These are phyloP conservation scores for Metschnikowia cubensis DNA, from an alignment of 805 yeast species.

Conservation along the genomic window DNA sequence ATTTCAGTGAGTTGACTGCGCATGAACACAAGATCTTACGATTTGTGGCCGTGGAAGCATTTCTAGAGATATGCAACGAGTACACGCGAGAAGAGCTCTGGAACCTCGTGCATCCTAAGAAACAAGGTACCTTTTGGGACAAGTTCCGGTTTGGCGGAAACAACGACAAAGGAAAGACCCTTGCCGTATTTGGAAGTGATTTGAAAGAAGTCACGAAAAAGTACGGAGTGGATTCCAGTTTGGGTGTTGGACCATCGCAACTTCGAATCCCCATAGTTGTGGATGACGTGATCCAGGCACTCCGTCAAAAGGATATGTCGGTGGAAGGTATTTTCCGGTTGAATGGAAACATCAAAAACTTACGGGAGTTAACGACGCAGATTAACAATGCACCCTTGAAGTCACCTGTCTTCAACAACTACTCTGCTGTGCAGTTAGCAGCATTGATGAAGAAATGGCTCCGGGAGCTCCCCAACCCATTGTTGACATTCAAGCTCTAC, in stretches of 20 bases:
- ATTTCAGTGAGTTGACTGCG: constrained; percentile 61
- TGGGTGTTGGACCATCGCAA: constrained; percentile 79
- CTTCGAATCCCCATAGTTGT: constrained; percentile 79
- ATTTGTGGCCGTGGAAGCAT: constrained; percentile 55
- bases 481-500: constrained; percentile 71
- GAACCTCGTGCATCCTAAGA: constrained; percentile 40
- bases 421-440: constrained; percentile 87
- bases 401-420: constrained; percentile 66
- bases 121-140: constrained; percentile 49
- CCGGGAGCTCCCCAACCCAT: constrained; percentile 89
- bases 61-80: constrained; percentile 29
- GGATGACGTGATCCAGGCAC: constrained; percentile 79
- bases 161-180: constrained; percentile 23
- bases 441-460: constrained; percentile 88
- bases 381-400: constrained; percentile 71
- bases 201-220: constrained; percentile 63
- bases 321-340: constrained; percentile 94
- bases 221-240: constrained; percentile 77
- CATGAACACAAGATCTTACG: constrained; percentile 56
- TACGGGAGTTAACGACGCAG: constrained; percentile 66
- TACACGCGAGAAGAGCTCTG: constrained; percentile 35
- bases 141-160: constrained; percentile 40
- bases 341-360: constrained; percentile 87
- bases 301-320: constrained; percentile 89
- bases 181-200: constrained; percentile 71